Evolutionary conservation across 768 basidiomycete genomes (phyloP).

Genomic region (Mycena belliarum): DNA sequence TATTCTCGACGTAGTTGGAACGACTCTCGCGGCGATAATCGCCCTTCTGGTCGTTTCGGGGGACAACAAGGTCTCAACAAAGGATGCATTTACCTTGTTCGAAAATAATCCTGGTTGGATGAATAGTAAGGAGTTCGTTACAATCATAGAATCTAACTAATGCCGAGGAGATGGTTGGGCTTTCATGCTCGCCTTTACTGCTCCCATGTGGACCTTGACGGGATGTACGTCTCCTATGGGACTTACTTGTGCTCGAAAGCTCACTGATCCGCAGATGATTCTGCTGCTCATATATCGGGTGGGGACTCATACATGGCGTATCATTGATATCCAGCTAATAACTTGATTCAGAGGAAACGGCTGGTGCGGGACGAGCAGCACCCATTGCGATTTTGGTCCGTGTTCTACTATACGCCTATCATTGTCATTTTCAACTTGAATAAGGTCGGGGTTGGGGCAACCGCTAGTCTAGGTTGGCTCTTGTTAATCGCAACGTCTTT

Average conservation of each 20-base stretch:
- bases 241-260: background rate
- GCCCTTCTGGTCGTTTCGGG: constrained; percentile 58
- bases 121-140: constrained; percentile 43
- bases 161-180: constrained; percentile 63
- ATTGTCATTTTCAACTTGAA: too few relatives aligned
- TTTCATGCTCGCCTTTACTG: constrained; percentile 69
- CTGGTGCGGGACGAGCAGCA: constrained; percentile 62
- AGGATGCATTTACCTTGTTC: constrained; percentile 66
- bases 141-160: background rate
- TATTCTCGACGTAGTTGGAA: constrained; percentile 48
- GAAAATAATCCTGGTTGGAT: constrained; percentile 75
- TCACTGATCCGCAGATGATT: constrained; percentile 54
- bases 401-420: too few relatives aligned
- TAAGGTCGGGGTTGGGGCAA: constrained; percentile 56
- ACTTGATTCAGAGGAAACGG: constrained; percentile 52
- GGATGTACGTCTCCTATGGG: constrained; percentile 51
- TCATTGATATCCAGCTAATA: background rate
- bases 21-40: constrained; percentile 63
- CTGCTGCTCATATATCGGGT: constrained; percentile 67
- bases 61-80: constrained; percentile 60
- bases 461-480: constrained; percentile 67
- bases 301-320: background rate
- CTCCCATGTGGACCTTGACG: constrained; percentile 80
- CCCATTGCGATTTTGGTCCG: constrained; percentile 63
- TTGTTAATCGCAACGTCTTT: constrained; percentile 65